Evolutionary conservation across 2,329 filamentous ascomycete genomes (phyloP).

Genomic region (Alternaria angustiovoidea): DNA sequence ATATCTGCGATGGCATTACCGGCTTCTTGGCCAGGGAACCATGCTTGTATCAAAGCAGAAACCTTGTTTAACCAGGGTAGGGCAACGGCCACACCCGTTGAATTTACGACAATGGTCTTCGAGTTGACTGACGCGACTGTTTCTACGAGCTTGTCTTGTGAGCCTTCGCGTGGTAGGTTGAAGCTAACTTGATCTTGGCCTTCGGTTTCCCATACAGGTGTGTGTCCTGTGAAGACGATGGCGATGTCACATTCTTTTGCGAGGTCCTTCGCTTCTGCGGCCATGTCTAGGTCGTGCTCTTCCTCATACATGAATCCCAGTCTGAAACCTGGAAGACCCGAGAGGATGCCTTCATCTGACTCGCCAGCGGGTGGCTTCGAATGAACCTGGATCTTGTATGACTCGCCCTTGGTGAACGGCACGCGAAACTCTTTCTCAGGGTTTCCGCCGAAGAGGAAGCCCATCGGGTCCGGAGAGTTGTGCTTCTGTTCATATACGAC

Average conservation of each 20-base stretch:
- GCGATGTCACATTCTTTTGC: conserved; percentile 41
- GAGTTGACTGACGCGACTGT: conserved; percentile 72
- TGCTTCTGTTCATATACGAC: conserved; percentile 47
- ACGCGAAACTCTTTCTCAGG: conserved; percentile 68
- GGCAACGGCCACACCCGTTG: conserved; percentile 76
- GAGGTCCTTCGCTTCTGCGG: conserved; percentile 34
- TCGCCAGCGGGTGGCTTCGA: conserved; percentile 65
- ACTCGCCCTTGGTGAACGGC: conserved; percentile 65
- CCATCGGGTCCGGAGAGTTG: conserved; percentile 66
- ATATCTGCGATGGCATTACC: conserved; percentile 55
- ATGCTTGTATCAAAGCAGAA: conserved; percentile 52
- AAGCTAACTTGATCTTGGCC: conserved; percentile 67
- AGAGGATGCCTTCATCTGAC: conserved; percentile 31
- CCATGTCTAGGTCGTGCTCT: conserved; percentile 42
- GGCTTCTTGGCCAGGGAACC: conserved; percentile 54
- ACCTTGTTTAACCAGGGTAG: conserved; percentile 70
- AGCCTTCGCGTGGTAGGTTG: conserved; percentile 63
- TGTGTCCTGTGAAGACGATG: conserved; percentile 47
- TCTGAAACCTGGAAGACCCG: conserved; percentile 43
- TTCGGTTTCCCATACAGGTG: conserved; percentile 57
- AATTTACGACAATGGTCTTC: conserved; percentile 76
- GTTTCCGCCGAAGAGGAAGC: conserved; percentile 72
- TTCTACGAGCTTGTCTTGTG: conserved; percentile 70
- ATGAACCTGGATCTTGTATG: conserved; percentile 66
- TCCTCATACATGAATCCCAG: conserved; percentile 45